These are phyloP conservation scores for Suillus weaverae DNA, from an alignment of 768 basidiomycete species.

Conservation along the genomic window DNA sequence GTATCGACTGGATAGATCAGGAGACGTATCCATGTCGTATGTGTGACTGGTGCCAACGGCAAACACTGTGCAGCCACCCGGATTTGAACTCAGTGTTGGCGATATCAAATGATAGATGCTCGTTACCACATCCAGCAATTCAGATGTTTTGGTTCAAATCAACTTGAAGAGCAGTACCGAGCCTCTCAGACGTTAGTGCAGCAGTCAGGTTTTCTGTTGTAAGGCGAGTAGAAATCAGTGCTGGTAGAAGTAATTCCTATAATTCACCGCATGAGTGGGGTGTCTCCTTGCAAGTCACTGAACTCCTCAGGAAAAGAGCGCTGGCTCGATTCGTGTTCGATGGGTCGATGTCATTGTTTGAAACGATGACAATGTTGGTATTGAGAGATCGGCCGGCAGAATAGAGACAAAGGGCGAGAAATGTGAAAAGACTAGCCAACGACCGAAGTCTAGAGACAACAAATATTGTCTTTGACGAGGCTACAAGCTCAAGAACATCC, in stretches of 20 bases:
- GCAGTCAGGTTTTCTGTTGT: slow-evolving; percentile 5
- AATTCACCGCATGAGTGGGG: slow-evolving; percentile 4
- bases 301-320: slow-evolving; percentile 9
- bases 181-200: slow-evolving; percentile 5
- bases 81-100: neutral
- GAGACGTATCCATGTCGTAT: neutral
- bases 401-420: neutral
- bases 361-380: slow-evolving; percentile 14
- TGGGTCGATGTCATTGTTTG: slow-evolving; percentile 16
- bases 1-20: slow-evolving; percentile 3
- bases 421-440: neutral
- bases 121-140: slow-evolving; percentile 5
- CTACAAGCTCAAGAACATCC: neutral
- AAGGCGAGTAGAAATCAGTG: slow-evolving; percentile 8
- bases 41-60: neutral
- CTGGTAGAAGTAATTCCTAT: slow-evolving; percentile 10
- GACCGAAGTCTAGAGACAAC: neutral
- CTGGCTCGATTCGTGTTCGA: slow-evolving; percentile 16
- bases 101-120: neutral
- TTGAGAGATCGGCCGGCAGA: neutral
- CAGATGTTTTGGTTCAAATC: slow-evolving; percentile 11
- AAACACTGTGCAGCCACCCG: neutral
- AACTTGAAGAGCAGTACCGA: slow-evolving; percentile 7
- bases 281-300: slow-evolving; percentile 12
- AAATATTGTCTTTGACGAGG: neutral